Percentiles rank a stretch among this genome's conserved stretches.
These are phyloP conservation scores for Globisporangium cylindrosporum DNA, from an alignment of 352 stramenopile species.

Conservation along the genomic window DNA sequence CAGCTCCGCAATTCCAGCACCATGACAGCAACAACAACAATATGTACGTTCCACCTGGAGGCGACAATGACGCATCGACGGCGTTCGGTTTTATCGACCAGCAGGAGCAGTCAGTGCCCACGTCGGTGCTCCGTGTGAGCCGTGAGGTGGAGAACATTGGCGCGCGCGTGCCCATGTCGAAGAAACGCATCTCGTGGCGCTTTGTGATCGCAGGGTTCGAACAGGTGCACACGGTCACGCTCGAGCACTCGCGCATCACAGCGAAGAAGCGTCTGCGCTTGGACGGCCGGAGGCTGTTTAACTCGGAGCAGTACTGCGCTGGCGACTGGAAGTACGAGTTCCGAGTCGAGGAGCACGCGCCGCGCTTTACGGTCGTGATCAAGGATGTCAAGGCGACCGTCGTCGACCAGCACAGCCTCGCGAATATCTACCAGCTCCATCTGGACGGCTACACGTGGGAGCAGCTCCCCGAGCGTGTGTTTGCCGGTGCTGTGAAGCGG, in stretches of 20 bases:
- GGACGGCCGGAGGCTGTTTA: conserved; percentile 70
- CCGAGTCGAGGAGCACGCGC: conserved; percentile 30
- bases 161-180: conserved; percentile 72
- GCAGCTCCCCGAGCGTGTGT: conserved; percentile 50
- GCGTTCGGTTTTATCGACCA: background rate
- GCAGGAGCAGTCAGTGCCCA: background rate
- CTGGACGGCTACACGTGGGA: conserved; percentile 68
- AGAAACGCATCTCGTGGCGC: conserved; percentile 84
- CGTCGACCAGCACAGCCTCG: conserved; percentile 62
- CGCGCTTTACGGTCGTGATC: conserved; percentile 63
- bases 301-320: conserved; percentile 64
- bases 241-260: conserved; percentile 82
- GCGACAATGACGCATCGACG: background rate
- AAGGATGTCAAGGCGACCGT: conserved; percentile 71
- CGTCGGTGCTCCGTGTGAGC: conserved; percentile 52
- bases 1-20: background rate
- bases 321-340: conserved; percentile 84
- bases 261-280: conserved; percentile 82
- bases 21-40: background rate
- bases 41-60: background rate
- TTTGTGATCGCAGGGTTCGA: conserved; percentile 75
- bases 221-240: conserved; percentile 80
- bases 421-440: conserved; percentile 69
- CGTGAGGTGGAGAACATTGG: conserved; percentile 84
- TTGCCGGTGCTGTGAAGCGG: conserved; percentile 25